Evolutionary conservation across 106 monocot species (phyloP).

Genomic region (Apostasia ramifera): DNA sequence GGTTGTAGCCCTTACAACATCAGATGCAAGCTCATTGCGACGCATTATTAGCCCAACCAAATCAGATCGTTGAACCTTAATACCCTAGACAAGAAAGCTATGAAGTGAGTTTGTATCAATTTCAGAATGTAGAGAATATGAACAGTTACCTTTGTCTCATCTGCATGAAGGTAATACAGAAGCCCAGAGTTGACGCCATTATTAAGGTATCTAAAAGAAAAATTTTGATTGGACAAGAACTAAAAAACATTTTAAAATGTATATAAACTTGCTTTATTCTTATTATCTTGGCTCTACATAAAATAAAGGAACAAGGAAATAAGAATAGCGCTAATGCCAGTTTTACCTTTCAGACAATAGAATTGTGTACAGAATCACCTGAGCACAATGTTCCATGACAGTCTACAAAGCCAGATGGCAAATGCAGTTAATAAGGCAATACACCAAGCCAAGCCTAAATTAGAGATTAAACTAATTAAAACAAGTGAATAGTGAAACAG

Average conservation of each 20-base stretch:
- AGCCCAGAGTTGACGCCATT: conserved; percentile 78
- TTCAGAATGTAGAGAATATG: neutral
- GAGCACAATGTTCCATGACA: conserved; percentile 83
- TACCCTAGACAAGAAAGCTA: conserved; percentile 39
- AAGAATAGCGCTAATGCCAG: neutral
- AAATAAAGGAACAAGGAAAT: neutral
- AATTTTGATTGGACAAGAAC: neutral
- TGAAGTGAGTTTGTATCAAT: conserved; percentile 1
- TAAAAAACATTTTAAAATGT: neutral
- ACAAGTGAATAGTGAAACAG: neutral
- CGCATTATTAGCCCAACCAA: conserved; percentile 92
- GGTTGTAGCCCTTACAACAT: conserved; percentile 64
- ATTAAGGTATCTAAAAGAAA: conserved; percentile 51
- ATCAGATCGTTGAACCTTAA: conserved; percentile 84
- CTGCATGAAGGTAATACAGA: conserved; percentile 88
- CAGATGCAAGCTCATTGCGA: conserved; percentile 93
- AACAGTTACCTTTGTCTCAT: conserved; percentile 71
- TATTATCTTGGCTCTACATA: neutral
- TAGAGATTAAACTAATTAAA: neutral
- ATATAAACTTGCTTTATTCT: neutral
- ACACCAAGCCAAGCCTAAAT: neutral
- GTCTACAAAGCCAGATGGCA: conserved; percentile 29
- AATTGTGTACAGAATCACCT: conserved; percentile 89
- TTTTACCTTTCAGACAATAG: conserved; percentile 89
- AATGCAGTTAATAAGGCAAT: neutral